phyloP scores from a whole-genome alignment of 2,329 filamentous ascomycete genomes.

The Aureobasidium melanogenum region DNA sequence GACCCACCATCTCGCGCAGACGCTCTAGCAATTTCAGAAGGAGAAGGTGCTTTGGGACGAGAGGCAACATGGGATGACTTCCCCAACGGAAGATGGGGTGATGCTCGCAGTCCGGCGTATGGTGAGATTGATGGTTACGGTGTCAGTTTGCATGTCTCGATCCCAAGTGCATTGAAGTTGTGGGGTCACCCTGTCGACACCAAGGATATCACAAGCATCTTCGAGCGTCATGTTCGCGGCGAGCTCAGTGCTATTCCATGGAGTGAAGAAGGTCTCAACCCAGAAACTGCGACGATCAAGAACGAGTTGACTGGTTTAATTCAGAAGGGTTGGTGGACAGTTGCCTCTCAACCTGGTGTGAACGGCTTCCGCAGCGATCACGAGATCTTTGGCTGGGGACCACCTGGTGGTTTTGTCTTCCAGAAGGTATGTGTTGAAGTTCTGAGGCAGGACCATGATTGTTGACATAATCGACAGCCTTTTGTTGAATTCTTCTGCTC shows the following conservation, averaged over 20 bases:
- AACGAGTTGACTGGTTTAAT: constrained; percentile 68
- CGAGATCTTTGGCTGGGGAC: constrained; percentile 84
- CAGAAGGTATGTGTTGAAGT: constrained; percentile 53
- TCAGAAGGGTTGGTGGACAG: constrained; percentile 84
- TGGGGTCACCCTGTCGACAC: constrained; percentile 70
- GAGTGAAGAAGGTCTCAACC: constrained; percentile 80
- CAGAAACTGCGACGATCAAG: constrained; percentile 77
- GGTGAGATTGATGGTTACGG: constrained; percentile 98
- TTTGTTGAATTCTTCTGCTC: constrained; percentile 96
- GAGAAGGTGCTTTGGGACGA: constrained; percentile 76
- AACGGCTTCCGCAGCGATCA: constrained; percentile 74
- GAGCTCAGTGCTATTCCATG: constrained; percentile 77
- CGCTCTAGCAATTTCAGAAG: constrained; percentile 87
- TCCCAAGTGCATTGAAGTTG: constrained; percentile 70
- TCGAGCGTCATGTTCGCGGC: constrained; percentile 72
- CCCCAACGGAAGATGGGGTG: constrained; percentile 91
- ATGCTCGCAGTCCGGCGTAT: constrained; percentile 85
- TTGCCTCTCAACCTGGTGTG: constrained; percentile 89
- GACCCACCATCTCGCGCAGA: constrained; percentile 54
- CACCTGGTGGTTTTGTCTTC: constrained; percentile 86
- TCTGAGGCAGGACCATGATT: not conserved
- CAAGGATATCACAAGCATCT: constrained; percentile 69
- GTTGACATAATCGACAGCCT: constrained; percentile 33
- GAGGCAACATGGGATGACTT: constrained; percentile 99
- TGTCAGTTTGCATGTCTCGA: constrained; percentile 84